Evolutionary conservation across 148 eudicot species (phyloP).

Genomic region (Rhododendron molle): DNA sequence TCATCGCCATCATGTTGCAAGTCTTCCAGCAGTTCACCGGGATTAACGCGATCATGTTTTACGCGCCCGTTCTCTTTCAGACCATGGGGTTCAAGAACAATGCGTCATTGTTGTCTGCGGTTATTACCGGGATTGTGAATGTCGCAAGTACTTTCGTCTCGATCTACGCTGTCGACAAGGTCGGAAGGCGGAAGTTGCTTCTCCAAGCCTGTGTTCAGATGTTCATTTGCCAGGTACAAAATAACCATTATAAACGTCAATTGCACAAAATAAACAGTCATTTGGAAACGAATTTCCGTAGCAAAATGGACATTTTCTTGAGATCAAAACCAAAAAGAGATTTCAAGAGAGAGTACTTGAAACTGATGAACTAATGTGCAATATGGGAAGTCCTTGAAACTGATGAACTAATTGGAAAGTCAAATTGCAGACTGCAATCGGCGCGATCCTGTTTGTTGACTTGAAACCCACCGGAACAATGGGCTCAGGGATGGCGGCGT

Average conservation of each 20-base stretch:
- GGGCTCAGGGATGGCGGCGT: conserved; percentile 21
- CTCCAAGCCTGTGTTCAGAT: conserved; percentile 55
- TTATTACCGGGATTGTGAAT: conserved; percentile 50
- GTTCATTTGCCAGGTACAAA: conserved; percentile 41
- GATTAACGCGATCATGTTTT: conserved; percentile 67
- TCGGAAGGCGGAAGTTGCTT: conserved; percentile 47
- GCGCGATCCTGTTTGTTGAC: conserved; percentile 31
- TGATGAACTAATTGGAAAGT: not conserved
- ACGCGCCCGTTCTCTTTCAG: conserved; percentile 53
- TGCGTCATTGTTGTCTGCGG: conserved; percentile 43
- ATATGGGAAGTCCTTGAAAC: not conserved
- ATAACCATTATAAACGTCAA: not conserved
- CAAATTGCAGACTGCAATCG: conserved; percentile 36
- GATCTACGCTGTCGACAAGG: conserved; percentile 40
- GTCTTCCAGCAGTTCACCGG: conserved; percentile 63
- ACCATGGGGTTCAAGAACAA: conserved; percentile 46
- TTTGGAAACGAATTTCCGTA: not conserved
- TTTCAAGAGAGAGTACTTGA: no score
- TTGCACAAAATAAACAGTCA: not conserved
- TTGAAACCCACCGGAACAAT: conserved; percentile 31
- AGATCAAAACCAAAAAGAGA: no score
- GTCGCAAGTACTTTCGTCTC: conserved; percentile 47
- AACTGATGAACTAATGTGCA: no score
- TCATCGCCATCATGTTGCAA: conserved; percentile 32
- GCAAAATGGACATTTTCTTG: not conserved